A percentile compares a stretch with the other conserved stretches of the same genome.
Evolutionary conservation across 202 grass and related monocot genomes (phyloP).

Genomic region (Alloteropsis angusta): DNA sequence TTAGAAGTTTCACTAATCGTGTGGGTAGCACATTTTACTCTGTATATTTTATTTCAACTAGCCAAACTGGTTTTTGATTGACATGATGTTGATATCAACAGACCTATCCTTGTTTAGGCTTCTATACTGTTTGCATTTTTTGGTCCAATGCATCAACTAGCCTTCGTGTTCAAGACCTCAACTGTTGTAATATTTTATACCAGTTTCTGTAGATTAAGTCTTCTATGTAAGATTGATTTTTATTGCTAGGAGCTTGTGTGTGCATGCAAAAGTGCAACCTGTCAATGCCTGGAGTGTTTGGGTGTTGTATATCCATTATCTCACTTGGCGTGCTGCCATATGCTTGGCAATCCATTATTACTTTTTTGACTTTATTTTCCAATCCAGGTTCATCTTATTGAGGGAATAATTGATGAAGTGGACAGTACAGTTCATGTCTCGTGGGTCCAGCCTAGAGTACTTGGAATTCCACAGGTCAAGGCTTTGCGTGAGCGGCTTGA

Average conservation of each 20-base stretch:
- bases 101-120: background rate
- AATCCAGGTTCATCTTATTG: slow-evolving; percentile 90
- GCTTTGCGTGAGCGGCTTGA: slow-evolving; percentile 67
- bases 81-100: background rate
- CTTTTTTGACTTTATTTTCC: background rate
- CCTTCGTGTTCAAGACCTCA: background rate
- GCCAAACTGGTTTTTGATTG: background rate
- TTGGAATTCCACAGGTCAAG: slow-evolving; percentile 81
- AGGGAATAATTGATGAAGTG: slow-evolving; percentile 96
- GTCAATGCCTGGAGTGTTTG: background rate
- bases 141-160: background rate
- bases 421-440: slow-evolving; percentile 79
- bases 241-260: background rate
- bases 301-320: background rate
- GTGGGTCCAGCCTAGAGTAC: slow-evolving; percentile 90
- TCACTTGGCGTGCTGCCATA: background rate
- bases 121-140: background rate
- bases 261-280: background rate
- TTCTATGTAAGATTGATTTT: background rate
- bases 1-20: background rate
- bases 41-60: background rate
- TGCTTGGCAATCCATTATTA: background rate
- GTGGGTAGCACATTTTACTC: background rate
- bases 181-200: background rate
- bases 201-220: background rate